Evolutionary conservation across 176 grass and related monocot genomes (phyloP), one percentile per base, ranked within the genome.

Genomic region (Carex scoparia): DNA sequence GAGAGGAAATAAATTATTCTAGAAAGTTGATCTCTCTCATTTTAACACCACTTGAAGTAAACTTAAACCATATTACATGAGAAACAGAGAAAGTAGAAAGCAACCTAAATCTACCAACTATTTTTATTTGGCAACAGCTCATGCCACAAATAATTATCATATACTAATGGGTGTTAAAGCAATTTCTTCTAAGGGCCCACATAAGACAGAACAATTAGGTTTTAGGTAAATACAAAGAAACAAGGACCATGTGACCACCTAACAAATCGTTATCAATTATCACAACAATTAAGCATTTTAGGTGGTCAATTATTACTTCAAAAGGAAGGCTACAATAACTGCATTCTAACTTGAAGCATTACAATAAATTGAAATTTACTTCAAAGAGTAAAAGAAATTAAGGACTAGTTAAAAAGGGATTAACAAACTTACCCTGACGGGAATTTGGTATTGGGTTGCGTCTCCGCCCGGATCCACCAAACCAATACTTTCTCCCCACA

Each of bases 391-490:
- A 28, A 76, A 57, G 73, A 78, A 44, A 67, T 33, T 18, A 11
- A 66, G 48, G 69, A 69, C 7, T 16, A 53, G 69, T 23, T 10
- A 82, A 14, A 48, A 82, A 31, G 8, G 23, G 46, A 74, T 33
- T 38, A 44, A 76, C 30, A 84, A 84, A 90, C 93, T 91, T 86
- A 99, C 96, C 89, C 88, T 71, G 90, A 65, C 14, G 96, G 96
- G 73, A 99, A 99, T 82, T 94, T 95, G 89, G 92, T 84, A 46
- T 91, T 81, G 49, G 69, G 83, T 32, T 88, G 91, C 0, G 87
- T 79, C 32, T 95, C 96, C 10, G 91, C 94, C 49, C 93, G 91
- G 75, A 95, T 74, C 56, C 93, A 99, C 96, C 96, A 99, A 31
- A 92, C 84, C 60, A 99, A 87, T 14, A 91, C 91, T 37, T 92